Base-by-base conservation (phyloP, 2,329 filamentous ascomycete genomes). In the Dactylellina cionopaga region DNA sequence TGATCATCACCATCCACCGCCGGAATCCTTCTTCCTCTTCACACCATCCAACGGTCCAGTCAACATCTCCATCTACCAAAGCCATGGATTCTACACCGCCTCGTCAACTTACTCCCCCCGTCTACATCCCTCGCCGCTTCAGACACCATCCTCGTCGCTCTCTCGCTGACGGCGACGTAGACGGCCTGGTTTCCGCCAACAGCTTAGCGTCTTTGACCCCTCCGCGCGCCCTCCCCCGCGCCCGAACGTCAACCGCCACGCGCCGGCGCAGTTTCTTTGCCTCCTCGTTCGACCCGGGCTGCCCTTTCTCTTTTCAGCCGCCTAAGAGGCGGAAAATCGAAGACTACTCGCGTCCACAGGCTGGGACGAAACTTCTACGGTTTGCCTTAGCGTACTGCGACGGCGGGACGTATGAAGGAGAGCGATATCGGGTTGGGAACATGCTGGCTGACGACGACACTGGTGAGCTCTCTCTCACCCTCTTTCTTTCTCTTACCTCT, bases 281-380 rank as follows among this genome's bases (percentile, higher is more conserved):
- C 5, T 71, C 66, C 1, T 63, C 66, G 7, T 64, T 54, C n/a
- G 58, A 64, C 24, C 54, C 63, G n/a, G 59, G 51, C n/a, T 56
- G 58, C 39, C 58, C 66, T 6, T 71, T 71, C 33, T 58, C 58
- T 3, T 71, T 52, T 31, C 66, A 71, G 11, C 66, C 66, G 33
- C 66, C 58, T 10, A 63, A 71, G 58, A 71, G 59, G 46, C 66
- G 66, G 4, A 63, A 54, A 46, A 58, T 71, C 24, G 58, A 71
- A 31, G 66, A 71, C 17, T 71, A 71, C 39, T 63, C 58, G 51
- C 66, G 52, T 52, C 66, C 66, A 4, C 66, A 71, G 43, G 37
- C 41, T 3, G 51, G 56, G 1, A 64, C 54, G 3, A 59, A 71
- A 17, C 25, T 51, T 25, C 33, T 71, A 24, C 46, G 47, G 10